Evolutionary conservation across 352 stramenopile genomes (phyloP).

Genomic region (Phytophthora fragariae): DNA sequence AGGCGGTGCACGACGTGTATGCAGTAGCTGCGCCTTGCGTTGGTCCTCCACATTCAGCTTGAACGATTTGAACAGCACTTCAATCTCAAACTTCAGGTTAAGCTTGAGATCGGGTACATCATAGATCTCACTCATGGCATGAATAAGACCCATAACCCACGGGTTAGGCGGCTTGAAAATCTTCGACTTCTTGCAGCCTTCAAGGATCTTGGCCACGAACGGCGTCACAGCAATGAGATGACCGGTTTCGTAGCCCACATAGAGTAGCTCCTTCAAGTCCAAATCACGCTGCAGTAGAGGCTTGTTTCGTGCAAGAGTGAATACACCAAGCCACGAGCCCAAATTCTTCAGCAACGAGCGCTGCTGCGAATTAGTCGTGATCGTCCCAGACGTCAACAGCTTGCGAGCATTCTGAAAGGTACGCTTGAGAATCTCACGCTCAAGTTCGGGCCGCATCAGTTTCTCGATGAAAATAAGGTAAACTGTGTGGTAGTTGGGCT

Average conservation of each 20-base stretch:
- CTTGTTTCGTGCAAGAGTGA: constrained; percentile 98
- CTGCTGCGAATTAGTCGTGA: constrained; percentile 98
- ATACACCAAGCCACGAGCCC: constrained; percentile 98
- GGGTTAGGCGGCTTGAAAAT: constrained; percentile 99
- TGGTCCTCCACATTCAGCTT: constrained; percentile 97
- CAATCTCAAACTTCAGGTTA: constrained; percentile 99
- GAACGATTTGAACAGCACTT: constrained; percentile 99
- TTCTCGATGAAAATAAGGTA: constrained; percentile 99
- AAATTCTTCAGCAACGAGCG: constrained; percentile 99
- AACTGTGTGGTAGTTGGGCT: constrained; percentile 98
- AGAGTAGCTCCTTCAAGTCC: constrained; percentile 98
- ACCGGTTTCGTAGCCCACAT: constrained; percentile 95
- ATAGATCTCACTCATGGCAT: constrained; percentile 98
- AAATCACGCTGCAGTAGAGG: constrained; percentile 98
- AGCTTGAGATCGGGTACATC: constrained; percentile 99
- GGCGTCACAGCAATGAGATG: constrained; percentile 98
- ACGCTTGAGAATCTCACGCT: constrained; percentile 95
- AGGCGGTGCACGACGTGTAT: constrained; percentile 88
- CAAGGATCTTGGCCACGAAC: constrained; percentile 99
- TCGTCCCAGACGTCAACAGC: constrained; percentile 96
- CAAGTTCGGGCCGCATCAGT: constrained; percentile 93
- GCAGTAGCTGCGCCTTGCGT: constrained; percentile 94
- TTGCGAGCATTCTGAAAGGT: constrained; percentile 97
- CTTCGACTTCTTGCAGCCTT: constrained; percentile 97
- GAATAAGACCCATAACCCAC: constrained; percentile 99